Evolutionary conservation across 2,329 filamentous ascomycete species (phyloP), one percentile per base, ranked within the genome.

Genomic region (Tolypocladium nubicola): DNA sequence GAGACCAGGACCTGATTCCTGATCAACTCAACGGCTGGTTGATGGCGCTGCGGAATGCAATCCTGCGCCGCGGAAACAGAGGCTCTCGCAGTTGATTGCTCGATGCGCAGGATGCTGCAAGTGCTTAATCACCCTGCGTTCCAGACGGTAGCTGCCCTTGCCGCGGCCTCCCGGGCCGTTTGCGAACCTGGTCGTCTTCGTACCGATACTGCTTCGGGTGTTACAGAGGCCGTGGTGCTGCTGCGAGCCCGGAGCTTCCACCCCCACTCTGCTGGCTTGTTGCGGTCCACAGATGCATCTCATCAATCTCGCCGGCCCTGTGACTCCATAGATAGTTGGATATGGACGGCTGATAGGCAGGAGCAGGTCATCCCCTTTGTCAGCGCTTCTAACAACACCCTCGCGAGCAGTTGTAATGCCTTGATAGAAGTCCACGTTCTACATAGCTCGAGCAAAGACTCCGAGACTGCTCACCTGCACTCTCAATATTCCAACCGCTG

Each of bases 231-330:
- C 26, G 9, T 16, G 47, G 47, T n/a, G 38, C 52, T 39, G 38
- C 13, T 30, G 53, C 40, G 40, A 55, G 30, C 45, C 54, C 54
- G 45, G 30, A 53, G 55, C 55, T 53, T 53, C 54, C 54, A 37
- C 52, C 52, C 19, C 52, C 52, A 43, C 38, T 33, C 7, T 26
- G 50, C 33, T 21, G 50, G 52, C 52, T 53, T 11, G 38, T 41
- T 39, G 14, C 10, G 52, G 21, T 26, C 37, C 52, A 53, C 26
- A 33, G n/a, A 11, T 8, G 47, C 47, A 50, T 50, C 30, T 50
- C 9, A 30, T 35, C 47, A 30, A 35, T 8, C 23, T n/a, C 16
- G 26, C 16, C 23, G 21, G 26, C 45, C 23, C 30, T 33, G 45
- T 3, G 19, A 26, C 26, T 49, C 26, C 45, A 30, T 30, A 26